Evolutionary conservation across 1,284 basidiomycete species (phyloP), one percentile per base, ranked within the genome.

Genomic region (Gymnopus androsaceus): DNA sequence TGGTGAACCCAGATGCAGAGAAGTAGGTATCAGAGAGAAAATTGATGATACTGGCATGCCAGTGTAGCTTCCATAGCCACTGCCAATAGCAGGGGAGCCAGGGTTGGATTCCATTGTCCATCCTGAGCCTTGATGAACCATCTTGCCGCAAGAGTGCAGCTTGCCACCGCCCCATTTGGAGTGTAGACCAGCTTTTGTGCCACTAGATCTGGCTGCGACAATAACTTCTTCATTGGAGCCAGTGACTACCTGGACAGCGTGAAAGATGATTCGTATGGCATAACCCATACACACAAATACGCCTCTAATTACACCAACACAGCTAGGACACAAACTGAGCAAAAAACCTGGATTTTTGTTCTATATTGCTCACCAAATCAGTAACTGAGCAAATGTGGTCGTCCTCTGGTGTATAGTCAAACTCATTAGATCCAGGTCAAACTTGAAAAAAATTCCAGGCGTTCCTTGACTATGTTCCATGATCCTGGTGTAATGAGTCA

Each of bases 361-460:
- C 46, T 15, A 47, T 37, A 27, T n/a, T 42, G 36, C 51, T 36
- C 41, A 82, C 67, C 95, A 81, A 55, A 98, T 91, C 59, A 98
- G 68, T 61, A 98, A 84, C 61, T 95, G 88, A 1, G 89, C 68
- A 44, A 98, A 73, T 0, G 84, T 77, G 0, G 90, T 94, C 1
- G 94, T 96, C 7, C 94, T 84, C 71, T 98, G 93, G 60, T 89
- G 83, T 48, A 98, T 85, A 0, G 84, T 90, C 63, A 99, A 80
- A 9, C 83, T 80, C 71, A 99, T 82, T 1, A 95, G 94, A 68
- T 99, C 96, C 27, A 98, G 75, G 60, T 99, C 96, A 69, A 94
- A 98, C 70, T 96, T 95, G 87, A 96, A 95, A 78, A 95, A 96
- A 66, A 96, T 95, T 15, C 94, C 94, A 0, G 96, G 96, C 0